Evolutionary conservation across 805 yeast genomes (phyloP).

Genomic region (Candida krabiensis): DNA sequence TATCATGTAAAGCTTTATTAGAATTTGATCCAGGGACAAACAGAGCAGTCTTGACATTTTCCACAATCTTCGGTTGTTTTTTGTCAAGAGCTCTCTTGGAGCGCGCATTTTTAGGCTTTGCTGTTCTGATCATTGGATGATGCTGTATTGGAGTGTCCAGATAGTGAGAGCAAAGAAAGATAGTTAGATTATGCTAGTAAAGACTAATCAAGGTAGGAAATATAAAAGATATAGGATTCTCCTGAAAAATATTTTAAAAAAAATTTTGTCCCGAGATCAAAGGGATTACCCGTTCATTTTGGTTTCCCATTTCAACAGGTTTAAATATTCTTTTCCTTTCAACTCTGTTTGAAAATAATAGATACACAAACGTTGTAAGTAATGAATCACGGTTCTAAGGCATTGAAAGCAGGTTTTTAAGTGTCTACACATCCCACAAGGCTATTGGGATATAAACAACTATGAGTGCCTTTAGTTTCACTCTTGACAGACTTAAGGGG

Average conservation of each 20-base stretch:
- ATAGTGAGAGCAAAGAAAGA: no score
- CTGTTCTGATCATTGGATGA: constrained; percentile 46
- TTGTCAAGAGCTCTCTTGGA: constrained; percentile 91
- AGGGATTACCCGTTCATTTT: constrained; percentile 11
- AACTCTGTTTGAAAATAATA: no score
- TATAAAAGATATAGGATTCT: no score
- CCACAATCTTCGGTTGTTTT: constrained; percentile 83
- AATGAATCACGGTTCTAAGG: no score
- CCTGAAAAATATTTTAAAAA: constrained; percentile 6
- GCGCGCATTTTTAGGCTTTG: constrained; percentile 92
- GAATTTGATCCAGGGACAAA: constrained; percentile 89
- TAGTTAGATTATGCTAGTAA: background rate
- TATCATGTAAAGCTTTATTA: constrained; percentile 79
- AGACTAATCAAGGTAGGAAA: no score
- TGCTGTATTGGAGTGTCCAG: no score
- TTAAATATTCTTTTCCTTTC: no score
- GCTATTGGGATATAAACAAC: no score
- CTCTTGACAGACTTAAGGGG: constrained; percentile 18
- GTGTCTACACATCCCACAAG: no score
- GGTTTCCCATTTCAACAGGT: constrained; percentile 6
- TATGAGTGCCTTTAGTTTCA: constrained; percentile 18
- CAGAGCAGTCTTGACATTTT: constrained; percentile 85
- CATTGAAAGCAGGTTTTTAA: no score
- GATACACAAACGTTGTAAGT: no score
- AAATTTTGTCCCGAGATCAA: constrained; percentile 5